Evolutionary conservation across 2,329 filamentous ascomycete genomes (phyloP), one percentile per base, ranked within the genome.

Genomic region (Alternaria sp.): DNA sequence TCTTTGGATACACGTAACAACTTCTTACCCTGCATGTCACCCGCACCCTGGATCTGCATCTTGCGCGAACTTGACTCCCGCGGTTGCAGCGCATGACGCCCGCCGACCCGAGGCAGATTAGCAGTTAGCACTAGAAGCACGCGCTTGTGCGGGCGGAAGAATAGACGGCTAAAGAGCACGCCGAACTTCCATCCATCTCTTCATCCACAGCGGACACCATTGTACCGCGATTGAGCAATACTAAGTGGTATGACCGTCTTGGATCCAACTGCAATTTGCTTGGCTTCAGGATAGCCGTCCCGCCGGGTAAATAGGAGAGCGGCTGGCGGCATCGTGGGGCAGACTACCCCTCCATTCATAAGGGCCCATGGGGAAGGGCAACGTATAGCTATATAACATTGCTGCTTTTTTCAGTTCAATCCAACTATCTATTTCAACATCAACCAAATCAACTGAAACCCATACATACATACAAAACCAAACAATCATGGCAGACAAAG

Each of bases 401-500:
- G 49, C 55, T 45, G 33, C 47, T 55, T 23, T 61, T 43, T 41
- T 30, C 28, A 26, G 44, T 64, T 14, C 41, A 55, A 14, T 30
- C n/a, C n/a, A 47, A 55, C 3, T 15, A 51, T 30, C n/a, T 23
- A 44, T 33, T 18, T 10, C 37, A 41, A 18, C 9, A 41, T 41
- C 37, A 41, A 41, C 37, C 15, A 41, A n/a, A 12, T 25, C 25
- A 41, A 41, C 37, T 41, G 4, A 41, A 44, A 57, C 10, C 15
- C 45, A 49, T 26, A 53, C 44, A 46, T 14, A 21, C 55, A 53
- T 30, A 53, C n/a, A 30, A 49, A 53, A 20, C 46, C 11, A 45
- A 18, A 25, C 23, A 50, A 70, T 37, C 47, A 79, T 79, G 77
- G 71, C 78, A 54, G 78, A 82, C 72, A 78, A 81, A 82, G 71